Conservation (phyloP, 2,329 filamentous ascomycete species). For the Fusarium circinatum region DNA sequence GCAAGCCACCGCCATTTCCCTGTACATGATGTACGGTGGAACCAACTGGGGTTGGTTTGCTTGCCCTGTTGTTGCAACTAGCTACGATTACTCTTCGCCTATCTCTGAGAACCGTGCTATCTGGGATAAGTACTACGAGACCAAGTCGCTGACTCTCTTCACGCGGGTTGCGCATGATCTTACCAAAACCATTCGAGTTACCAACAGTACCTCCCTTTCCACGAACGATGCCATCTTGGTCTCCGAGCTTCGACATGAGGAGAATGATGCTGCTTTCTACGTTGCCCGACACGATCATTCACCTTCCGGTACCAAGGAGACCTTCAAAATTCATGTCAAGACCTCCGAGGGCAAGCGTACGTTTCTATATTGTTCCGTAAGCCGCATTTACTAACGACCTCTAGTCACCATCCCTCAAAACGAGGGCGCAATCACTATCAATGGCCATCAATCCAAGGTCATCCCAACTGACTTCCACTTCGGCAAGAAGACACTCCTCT, state of each 20-base stretch:
- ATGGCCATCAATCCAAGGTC: conserved; percentile 71
- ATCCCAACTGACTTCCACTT: conserved; percentile 68
- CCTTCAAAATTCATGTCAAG: conserved; percentile 64
- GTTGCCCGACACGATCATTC: conserved; percentile 66
- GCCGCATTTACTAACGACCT: background rate
- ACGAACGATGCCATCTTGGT: conserved; percentile 63
- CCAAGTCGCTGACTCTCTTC: conserved; percentile 69
- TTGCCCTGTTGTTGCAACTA: conserved; percentile 66
- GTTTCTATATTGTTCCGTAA: accelerated
- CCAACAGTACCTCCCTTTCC: conserved; percentile 46
- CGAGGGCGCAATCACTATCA: conserved; percentile 59
- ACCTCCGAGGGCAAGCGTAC: conserved; percentile 61
- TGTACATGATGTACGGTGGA: conserved; percentile 74
- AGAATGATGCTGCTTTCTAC: conserved; percentile 68
- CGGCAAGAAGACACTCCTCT: conserved; percentile 61
- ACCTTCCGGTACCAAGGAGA: conserved; percentile 59
- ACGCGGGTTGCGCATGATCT: conserved; percentile 62
- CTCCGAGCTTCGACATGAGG: conserved; percentile 67
- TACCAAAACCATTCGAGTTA: conserved; percentile 62
- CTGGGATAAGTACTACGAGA: conserved; percentile 70
- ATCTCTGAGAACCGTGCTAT: conserved; percentile 68
- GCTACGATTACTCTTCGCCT: conserved; percentile 72
- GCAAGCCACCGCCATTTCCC: conserved; percentile 66
- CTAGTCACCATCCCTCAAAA: conserved; percentile 62
- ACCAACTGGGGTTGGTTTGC: conserved; percentile 72